Evolutionary conservation across 306 rosid genomes (phyloP).

Genomic region (Lathyrus oleraceus): DNA sequence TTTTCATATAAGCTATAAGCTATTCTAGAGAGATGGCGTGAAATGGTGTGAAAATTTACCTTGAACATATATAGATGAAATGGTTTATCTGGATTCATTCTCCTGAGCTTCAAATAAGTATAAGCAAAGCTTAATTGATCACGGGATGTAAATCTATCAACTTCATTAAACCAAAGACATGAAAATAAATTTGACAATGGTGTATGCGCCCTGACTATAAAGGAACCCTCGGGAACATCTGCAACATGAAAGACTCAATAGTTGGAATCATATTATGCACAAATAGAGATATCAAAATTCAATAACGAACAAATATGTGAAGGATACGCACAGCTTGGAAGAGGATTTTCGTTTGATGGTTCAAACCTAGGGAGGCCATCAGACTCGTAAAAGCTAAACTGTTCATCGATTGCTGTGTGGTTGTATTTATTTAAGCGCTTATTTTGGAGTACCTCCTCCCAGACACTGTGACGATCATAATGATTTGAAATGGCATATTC

Average conservation of each 20-base stretch:
- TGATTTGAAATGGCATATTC: conserved; percentile 96
- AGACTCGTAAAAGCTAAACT: conserved; percentile 67
- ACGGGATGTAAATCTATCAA: conserved; percentile 91
- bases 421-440: conserved; percentile 86
- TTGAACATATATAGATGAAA: conserved; percentile 76
- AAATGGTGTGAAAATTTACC: conserved; percentile 44
- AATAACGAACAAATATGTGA: conserved; percentile 35
- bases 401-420: conserved; percentile 78
- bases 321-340: conserved; percentile 82
- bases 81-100: conserved; percentile 72
- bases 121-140: conserved; percentile 96
- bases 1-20: neutral
- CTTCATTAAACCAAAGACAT: conserved; percentile 98
- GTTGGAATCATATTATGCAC: conserved; percentile 18
- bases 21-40: neutral
- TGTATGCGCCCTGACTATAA: conserved; percentile 89
- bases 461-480: conserved; percentile 89
- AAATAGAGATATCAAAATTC: conserved; percentile 24
- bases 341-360: conserved; percentile 58
- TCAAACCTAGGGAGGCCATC: conserved; percentile 87
- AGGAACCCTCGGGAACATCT: conserved; percentile 99
- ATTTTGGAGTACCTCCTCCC: conserved; percentile 95
- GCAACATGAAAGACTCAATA: conserved; percentile 37
- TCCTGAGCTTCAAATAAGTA: conserved; percentile 79
- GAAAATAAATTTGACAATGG: conserved; percentile 92